Base-by-base conservation (phyloP, 352 stramenopile genomes). In the Pythium dissimile region DNA sequence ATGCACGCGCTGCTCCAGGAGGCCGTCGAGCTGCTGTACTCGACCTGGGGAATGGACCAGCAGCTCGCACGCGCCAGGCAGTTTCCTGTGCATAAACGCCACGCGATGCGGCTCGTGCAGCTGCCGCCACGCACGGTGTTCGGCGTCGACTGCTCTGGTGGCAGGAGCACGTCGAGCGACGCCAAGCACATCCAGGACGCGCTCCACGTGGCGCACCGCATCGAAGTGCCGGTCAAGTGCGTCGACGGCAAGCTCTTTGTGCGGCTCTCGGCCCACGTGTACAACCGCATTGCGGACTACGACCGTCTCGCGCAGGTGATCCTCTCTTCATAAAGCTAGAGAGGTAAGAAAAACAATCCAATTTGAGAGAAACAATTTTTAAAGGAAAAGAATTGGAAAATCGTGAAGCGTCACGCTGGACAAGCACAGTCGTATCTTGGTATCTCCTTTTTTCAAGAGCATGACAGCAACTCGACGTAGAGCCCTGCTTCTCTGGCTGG, bases 141-240 rank as follows among this genome's bases (percentile, higher is more conserved):
- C 56, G 77, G 80, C 37, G 65, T 75, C 4, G 45, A 68, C 24
- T 60, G 48, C 27, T 37, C 3, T 12, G 20, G 10, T 27, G 23
- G 9, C 24, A 34, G 2, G 4, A 78, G 84, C 46, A 91, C 77
- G 10, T 97, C 89, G 0, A 75, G 72, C 2, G 81, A 97, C 65
- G 90, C 89, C 43, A 97, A 98, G 45, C 67, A 72, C n/a, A 74
- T 98, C 16, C 92, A 98, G 72, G 92, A 97, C 61, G 77, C 71
- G 54, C 72, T 98, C 18, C 94, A 97, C 67, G 57, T 74, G 18
- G 23, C 46, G 16, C 67, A 92, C 45, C 52, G 59, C 20, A 92
- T 98, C 42, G 94, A 98, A 79, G 90, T 96, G 38, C 94, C 94
- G 10, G 78, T 98, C 31, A 98, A 98, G 68, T 97, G 86, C 54